Evolutionary conservation across 805 yeast genomes (phyloP).

Genomic region (Ogataea ganodermae): DNA sequence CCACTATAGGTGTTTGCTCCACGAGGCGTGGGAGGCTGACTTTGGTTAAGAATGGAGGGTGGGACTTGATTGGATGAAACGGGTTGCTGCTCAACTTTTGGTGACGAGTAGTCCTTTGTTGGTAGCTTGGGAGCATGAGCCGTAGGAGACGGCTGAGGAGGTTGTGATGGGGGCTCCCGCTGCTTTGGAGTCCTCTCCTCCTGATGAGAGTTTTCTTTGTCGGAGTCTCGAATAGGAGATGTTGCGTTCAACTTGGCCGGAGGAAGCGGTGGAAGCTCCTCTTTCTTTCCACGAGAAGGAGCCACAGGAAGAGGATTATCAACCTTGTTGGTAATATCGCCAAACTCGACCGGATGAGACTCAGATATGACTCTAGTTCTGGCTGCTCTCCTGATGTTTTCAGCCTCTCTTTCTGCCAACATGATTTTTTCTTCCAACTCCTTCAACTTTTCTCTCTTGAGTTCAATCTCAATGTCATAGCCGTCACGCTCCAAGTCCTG

Average conservation of each 20-base stretch:
- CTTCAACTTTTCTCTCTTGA: conserved; percentile 36
- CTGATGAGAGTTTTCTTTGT: conserved; percentile 3
- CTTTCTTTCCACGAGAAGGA: conserved; percentile 8
- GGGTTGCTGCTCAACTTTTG: not conserved
- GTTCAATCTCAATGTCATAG: conserved; percentile 38
- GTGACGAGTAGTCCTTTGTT: not conserved
- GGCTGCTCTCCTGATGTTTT: conserved; percentile 19
- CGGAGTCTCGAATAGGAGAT: conserved; percentile 2
- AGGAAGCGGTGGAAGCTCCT: conserved; percentile 7
- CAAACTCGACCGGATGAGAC: conserved; percentile 3
- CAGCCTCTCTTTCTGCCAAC: conserved; percentile 32
- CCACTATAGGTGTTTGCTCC: conserved; percentile 11
- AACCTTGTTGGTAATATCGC: conserved; percentile 20
- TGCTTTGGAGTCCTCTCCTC: not conserved
- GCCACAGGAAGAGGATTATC: conserved; percentile 16
- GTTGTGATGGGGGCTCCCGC: too few species aligned
- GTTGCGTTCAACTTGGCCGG: not conserved
- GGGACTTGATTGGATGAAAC: not conserved
- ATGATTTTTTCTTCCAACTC: conserved; percentile 31
- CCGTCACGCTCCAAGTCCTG: conserved; percentile 46
- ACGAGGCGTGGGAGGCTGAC: conserved; percentile 4
- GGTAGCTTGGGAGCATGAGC: not conserved
- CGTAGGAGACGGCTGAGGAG: not conserved
- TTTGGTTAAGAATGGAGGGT: not conserved
- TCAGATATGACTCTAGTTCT: conserved; percentile 18